These are phyloP conservation scores for Breviolum minutum DNA, from an alignment of 73 alveolate genomes.

Conservation along the genomic window DNA sequence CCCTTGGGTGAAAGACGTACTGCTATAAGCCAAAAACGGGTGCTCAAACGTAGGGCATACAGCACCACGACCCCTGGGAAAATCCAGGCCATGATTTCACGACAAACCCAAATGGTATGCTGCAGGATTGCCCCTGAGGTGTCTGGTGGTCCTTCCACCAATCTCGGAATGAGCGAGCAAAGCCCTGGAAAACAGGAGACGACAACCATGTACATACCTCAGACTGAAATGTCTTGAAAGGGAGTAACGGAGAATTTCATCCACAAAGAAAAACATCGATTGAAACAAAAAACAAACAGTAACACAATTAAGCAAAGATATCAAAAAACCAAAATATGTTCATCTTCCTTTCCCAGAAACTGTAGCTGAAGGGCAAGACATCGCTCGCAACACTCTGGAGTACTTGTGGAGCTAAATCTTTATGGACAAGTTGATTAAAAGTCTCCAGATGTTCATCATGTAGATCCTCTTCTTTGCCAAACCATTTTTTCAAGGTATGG, in stretches of 20 bases:
- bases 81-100: constrained; percentile 5
- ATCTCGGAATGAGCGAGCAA: background rate
- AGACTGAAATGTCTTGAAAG: background rate
- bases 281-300: background rate
- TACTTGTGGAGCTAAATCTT: constrained; percentile 27
- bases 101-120: background rate
- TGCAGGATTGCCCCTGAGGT: background rate
- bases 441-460: constrained; percentile 15
- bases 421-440: constrained; percentile 29
- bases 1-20: background rate
- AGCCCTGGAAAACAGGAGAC: constrained; percentile 10
- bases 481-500: constrained; percentile 44
- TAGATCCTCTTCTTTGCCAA: background rate
- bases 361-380: constrained; percentile 45
- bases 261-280: background rate
- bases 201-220: constrained; percentile 33
- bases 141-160: background rate
- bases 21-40: constrained; percentile 28
- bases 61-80: constrained; percentile 11
- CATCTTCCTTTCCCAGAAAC: background rate
- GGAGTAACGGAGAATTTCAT: background rate
- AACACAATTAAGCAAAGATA: background rate
- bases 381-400: constrained; percentile 30
- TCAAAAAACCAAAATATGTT: background rate
- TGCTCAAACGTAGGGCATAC: constrained; percentile 20